Evolutionary conservation across 805 yeast genomes (phyloP).

Genomic region (Candida berthetii): DNA sequence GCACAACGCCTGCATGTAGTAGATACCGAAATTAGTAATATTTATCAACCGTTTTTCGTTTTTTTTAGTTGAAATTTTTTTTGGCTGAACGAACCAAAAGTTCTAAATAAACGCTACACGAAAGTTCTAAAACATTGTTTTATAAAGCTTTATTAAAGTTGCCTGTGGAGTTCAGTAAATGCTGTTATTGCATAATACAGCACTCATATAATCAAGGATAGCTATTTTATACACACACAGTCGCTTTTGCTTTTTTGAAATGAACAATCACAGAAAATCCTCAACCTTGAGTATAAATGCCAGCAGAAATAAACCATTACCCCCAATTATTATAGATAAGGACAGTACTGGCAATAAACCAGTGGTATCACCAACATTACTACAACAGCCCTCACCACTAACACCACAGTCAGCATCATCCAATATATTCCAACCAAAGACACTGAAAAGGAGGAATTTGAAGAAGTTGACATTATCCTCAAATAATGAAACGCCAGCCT

Average conservation of each 20-base stretch:
- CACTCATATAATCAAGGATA: no score
- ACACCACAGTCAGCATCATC: neutral
- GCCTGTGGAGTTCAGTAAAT: no score
- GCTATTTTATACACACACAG: no score
- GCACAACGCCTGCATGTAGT: no score
- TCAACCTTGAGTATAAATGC: constrained; percentile 18
- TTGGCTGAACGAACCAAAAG: no score
- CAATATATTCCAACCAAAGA: constrained; percentile 29
- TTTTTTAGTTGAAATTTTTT: no score
- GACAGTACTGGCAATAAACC: neutral
- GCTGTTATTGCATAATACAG: no score
- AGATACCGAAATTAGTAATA: no score
- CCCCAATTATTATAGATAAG: constrained; percentile 16
- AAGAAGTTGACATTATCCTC: constrained; percentile 43
- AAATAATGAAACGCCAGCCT: constrained; percentile 11
- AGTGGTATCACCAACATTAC: neutral
- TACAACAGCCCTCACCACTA: constrained; percentile 2
- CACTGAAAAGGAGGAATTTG: constrained; percentile 51
- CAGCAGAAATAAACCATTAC: constrained; percentile 21
- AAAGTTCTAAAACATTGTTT: no score
- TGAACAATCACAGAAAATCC: constrained; percentile 13
- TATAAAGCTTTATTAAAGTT: no score
- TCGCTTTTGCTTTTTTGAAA: neutral
- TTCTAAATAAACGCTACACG: no score
- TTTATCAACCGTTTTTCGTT: no score